phyloP scores from a whole-genome alignment of 78 protist species.

The Guillardia theta region DNA sequence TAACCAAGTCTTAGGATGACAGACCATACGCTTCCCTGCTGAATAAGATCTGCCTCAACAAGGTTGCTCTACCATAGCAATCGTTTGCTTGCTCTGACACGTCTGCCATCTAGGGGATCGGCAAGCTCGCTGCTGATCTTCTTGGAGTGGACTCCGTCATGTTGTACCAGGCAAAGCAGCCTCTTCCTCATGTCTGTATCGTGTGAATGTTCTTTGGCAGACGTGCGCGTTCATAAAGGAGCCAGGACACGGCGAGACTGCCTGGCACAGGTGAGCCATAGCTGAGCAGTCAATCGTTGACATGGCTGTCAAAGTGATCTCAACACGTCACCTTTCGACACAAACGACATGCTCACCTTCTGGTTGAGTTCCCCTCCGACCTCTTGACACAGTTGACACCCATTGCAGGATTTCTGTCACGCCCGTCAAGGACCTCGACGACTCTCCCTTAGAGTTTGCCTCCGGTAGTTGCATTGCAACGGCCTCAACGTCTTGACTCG shows the following conservation, averaged over 20 bases:
- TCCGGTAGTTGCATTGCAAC: neutral
- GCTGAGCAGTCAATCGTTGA: neutral
- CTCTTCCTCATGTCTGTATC: no score
- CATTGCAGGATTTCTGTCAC: no score
- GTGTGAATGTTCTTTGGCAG: no score
- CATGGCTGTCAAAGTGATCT: neutral
- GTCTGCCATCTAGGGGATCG: no score
- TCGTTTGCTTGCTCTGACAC: no score
- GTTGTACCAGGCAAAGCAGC: slow-evolving; percentile 16
- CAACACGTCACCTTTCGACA: neutral
- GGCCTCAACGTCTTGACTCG: neutral
- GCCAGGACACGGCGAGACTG: neutral
- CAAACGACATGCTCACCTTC: neutral
- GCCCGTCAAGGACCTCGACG: neutral
- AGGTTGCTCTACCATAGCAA: no score
- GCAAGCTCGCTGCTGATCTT: neutral
- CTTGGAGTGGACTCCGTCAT: slow-evolving; percentile 10
- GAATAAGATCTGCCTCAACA: no score
- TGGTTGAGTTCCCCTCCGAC: no score
- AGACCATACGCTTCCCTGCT: no score
- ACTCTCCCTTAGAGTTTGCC: neutral
- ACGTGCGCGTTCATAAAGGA: neutral
- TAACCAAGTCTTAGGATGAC: no score
- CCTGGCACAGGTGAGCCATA: neutral
- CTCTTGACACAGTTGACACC: no score